Percentiles rank a stretch among this genome's conserved stretches.
These are phyloP conservation scores for Corchorus olitorius DNA, from an alignment of 345 rosid genomes.

Conservation along the genomic window DNA sequence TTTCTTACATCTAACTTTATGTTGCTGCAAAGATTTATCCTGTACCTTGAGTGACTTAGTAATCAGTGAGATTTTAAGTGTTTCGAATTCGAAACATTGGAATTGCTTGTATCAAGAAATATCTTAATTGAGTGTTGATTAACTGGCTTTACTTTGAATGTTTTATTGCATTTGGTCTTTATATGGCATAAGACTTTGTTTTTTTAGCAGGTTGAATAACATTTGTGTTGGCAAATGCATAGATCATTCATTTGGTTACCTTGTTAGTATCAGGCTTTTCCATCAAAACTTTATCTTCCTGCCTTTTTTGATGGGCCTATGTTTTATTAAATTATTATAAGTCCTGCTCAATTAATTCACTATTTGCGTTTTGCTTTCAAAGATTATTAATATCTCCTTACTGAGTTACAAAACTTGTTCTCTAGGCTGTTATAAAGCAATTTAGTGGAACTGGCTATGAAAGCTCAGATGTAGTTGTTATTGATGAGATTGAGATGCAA, in stretches of 20 bases:
- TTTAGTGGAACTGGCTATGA: slow-evolving; percentile 88
- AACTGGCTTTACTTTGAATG: background rate
- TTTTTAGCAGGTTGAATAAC: background rate
- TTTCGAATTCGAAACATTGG: background rate
- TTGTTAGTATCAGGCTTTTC: background rate
- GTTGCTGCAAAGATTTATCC: background rate
- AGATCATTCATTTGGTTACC: background rate
- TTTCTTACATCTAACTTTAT: background rate
- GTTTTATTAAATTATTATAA: background rate
- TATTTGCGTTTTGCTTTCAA: background rate
- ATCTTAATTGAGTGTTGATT: background rate
- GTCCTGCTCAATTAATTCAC: background rate
- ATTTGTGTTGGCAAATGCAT: background rate
- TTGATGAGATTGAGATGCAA: slow-evolving; percentile 91
- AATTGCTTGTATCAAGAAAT: background rate
- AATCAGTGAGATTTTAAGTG: background rate
- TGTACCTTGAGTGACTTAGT: background rate
- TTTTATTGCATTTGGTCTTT: background rate
- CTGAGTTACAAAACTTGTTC: slow-evolving; percentile 20
- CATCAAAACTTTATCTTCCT: background rate
- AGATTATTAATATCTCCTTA: background rate
- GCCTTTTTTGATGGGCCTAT: background rate
- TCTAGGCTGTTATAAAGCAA: slow-evolving; percentile 96
- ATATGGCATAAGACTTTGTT: background rate
- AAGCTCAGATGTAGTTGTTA: slow-evolving; percentile 83